Conservation (phyloP, 2,329 filamentous ascomycete genomes). For the Rhynchosporium secalis region DNA sequence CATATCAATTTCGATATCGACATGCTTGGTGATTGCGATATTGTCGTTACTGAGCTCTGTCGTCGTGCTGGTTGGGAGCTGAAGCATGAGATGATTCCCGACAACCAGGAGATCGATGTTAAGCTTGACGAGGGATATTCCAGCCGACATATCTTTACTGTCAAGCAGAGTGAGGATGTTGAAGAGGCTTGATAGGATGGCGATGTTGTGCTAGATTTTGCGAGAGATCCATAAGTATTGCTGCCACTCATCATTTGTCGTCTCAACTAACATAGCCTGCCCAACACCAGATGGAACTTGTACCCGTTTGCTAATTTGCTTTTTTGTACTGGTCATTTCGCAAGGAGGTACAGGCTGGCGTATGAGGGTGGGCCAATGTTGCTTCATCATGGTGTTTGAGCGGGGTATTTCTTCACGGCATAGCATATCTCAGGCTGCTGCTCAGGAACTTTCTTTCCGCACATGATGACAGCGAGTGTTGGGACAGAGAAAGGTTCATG, state of each 20-base stretch:
- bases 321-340: background rate
- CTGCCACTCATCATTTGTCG: too few relatives aligned
- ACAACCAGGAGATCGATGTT: conserved; percentile 61
- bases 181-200: background rate
- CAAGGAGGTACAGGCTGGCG: background rate
- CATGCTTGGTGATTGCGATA: conserved; percentile 91
- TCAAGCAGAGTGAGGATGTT: conserved; percentile 17
- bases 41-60: conserved; percentile 84
- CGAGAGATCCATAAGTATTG: background rate
- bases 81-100: conserved; percentile 79
- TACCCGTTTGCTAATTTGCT: background rate
- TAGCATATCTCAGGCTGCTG: background rate
- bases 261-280: too few relatives aligned
- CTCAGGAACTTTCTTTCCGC: background rate
- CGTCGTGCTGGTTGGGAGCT: conserved; percentile 78
- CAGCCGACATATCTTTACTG: conserved; percentile 47
- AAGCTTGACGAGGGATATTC: conserved; percentile 48
- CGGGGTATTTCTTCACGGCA: background rate
- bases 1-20: conserved; percentile 98
- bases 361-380: background rate
- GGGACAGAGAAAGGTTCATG: background rate
- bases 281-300: too few relatives aligned
- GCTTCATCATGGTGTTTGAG: conserved; percentile 3
- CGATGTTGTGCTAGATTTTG: background rate
- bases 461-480: background rate